Evolutionary conservation across 352 stramenopile species (phyloP).

Genomic region (Pythium volutum): DNA sequence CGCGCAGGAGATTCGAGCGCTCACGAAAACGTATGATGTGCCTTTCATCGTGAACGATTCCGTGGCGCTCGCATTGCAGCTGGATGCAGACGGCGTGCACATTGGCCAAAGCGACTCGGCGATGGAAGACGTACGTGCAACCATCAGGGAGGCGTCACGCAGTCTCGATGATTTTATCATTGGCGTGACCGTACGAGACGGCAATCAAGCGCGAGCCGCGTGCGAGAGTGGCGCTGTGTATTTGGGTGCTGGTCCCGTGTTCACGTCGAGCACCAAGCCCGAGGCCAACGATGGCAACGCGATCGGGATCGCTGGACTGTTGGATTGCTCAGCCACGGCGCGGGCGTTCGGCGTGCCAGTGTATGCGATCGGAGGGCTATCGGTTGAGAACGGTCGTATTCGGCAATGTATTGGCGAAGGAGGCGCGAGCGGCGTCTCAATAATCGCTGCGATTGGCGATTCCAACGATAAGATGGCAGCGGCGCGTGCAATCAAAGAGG

Average conservation of each 20-base stretch:
- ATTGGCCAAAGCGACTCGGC: conserved; percentile 46
- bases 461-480: conserved; percentile 30
- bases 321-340: conserved; percentile 24
- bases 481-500: conserved; percentile 25
- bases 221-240: conserved; percentile 47
- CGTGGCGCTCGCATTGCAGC: conserved; percentile 37
- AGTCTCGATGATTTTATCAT: conserved; percentile 37
- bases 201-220: conserved; percentile 34
- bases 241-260: conserved; percentile 50
- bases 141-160: background rate
- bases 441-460: conserved; percentile 49
- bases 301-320: conserved; percentile 41
- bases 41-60: conserved; percentile 63
- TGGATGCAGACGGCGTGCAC: conserved; percentile 50
- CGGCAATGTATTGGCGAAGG: conserved; percentile 40
- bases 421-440: conserved; percentile 37
- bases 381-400: conserved; percentile 34
- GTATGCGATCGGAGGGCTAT: conserved; percentile 50
- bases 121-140: conserved; percentile 21
- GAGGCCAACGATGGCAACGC: conserved; percentile 49
- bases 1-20: conserved; percentile 32
- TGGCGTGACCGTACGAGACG: conserved; percentile 50
- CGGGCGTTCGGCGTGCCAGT: conserved; percentile 36
- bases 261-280: conserved; percentile 49
- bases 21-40: conserved; percentile 35